Evolutionary conservation across 73 alveolate species (phyloP).

Genomic region (Symbiodinium natans): DNA sequence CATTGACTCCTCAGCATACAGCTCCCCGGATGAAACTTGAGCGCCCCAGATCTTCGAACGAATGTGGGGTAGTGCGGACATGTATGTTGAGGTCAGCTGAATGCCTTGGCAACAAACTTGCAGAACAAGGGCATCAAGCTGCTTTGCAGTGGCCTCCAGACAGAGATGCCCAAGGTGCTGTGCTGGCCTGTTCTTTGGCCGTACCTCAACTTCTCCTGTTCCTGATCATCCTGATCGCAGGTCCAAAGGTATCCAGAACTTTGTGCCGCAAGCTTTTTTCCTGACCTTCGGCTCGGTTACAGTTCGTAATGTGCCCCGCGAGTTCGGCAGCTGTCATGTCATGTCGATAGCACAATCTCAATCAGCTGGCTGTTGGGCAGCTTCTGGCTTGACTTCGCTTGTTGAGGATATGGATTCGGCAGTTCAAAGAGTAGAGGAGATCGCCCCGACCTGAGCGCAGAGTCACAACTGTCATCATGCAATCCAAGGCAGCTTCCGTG

Average conservation of each 20-base stretch:
- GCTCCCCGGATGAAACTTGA: background rate
- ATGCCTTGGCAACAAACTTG: constrained; percentile 13
- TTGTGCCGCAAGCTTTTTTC: background rate
- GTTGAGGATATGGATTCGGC: constrained; percentile 73
- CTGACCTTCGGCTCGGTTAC: background rate
- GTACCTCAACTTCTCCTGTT: background rate
- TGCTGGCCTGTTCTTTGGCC: background rate
- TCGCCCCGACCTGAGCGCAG: background rate
- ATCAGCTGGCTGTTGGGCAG: background rate
- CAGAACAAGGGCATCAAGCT: constrained; percentile 32
- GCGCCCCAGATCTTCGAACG: background rate
- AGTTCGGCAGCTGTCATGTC: background rate
- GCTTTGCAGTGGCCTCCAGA: constrained; percentile 45
- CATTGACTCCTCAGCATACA: constrained; percentile 71
- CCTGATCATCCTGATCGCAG: background rate
- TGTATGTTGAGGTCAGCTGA: constrained; percentile 17
- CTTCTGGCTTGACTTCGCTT: background rate
- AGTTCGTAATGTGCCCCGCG: background rate
- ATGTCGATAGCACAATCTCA: background rate
- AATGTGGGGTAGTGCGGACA: background rate
- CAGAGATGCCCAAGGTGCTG: constrained; percentile 45
- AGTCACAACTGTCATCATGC: no score
- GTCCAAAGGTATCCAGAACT: constrained; percentile 29
- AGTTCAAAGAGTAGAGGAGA: constrained; percentile 29
- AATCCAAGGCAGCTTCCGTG: no score